A percentile compares a stretch with the other conserved stretches of the same genome.
These are phyloP conservation scores for Sisymbrium altissimum DNA, from an alignment of 345 rosid genomes.

Conservation along the genomic window DNA sequence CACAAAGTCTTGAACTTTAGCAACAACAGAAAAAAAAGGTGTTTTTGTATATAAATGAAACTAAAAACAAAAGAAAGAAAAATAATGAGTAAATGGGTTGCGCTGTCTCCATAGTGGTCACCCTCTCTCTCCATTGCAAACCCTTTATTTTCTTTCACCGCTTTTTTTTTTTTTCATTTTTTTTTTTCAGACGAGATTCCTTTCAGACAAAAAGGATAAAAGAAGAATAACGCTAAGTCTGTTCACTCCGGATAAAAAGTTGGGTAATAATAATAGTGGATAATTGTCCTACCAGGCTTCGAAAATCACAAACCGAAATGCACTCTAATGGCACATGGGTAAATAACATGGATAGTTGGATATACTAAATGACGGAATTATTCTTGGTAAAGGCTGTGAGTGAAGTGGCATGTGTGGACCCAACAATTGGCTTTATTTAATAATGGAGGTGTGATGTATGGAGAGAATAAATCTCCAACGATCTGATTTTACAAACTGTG, in stretches of 20 bases:
- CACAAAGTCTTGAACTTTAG: conserved; percentile 16
- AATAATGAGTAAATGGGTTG: conserved; percentile 38
- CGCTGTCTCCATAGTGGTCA: conserved; percentile 34
- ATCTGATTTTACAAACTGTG: conserved; percentile 2
- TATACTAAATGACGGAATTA: too few species aligned
- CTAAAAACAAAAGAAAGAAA: background rate
- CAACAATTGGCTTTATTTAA: conserved; percentile 17
- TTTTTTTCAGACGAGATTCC: too few species aligned
- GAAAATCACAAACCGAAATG: too few species aligned
- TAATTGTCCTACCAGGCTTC: too few species aligned
- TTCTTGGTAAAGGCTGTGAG: conserved; percentile 9
- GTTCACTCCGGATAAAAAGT: too few species aligned
- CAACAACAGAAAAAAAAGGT: background rate
- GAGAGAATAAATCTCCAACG: conserved; percentile 16
- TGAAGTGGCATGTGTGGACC: conserved; percentile 5
- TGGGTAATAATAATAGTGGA: too few species aligned
- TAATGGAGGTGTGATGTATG: conserved; percentile 14
- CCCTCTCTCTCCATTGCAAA: conserved; percentile 22
- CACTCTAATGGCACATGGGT: background rate
- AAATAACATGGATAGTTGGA: background rate
- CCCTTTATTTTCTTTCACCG: background rate
- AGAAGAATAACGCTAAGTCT: too few species aligned
- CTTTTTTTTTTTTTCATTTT: background rate
- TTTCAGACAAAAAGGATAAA: too few species aligned
- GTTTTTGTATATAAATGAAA: background rate